Conservation (phyloP, 2,329 filamentous ascomycete genomes). For the Verticillium isaacii region DNA sequence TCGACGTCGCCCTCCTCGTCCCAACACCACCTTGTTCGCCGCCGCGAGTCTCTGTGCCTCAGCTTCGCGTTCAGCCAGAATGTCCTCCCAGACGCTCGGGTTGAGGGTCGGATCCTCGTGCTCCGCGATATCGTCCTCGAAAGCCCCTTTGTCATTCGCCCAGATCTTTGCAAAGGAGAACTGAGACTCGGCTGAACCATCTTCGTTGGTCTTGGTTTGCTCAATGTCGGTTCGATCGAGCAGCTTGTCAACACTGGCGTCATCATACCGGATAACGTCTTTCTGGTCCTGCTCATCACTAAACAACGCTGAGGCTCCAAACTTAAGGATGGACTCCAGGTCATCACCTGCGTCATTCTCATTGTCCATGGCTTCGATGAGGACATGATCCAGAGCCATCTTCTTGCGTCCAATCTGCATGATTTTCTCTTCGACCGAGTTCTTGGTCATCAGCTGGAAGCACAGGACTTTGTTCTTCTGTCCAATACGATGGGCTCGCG, state of each 20-base stretch:
- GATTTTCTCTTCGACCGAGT: constrained; percentile 89
- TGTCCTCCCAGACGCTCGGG: constrained; percentile 81
- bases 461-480: constrained; percentile 95
- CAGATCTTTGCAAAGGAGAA: constrained; percentile 91
- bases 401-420: constrained; percentile 95
- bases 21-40: constrained; percentile 67
- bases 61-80: constrained; percentile 52
- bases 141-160: constrained; percentile 71
- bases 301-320: constrained; percentile 85
- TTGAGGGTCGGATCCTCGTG: constrained; percentile 50
- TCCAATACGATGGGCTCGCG: constrained; percentile 90
- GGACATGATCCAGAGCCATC: constrained; percentile 88
- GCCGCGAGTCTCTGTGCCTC: constrained; percentile 70
- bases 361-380: constrained; percentile 87
- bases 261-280: constrained; percentile 76
- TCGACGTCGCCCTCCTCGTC: constrained; percentile 75
- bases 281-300: constrained; percentile 61
- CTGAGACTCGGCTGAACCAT: constrained; percentile 66
- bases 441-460: constrained; percentile 88
- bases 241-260: constrained; percentile 77
- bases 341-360: constrained; percentile 77
- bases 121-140: constrained; percentile 58
- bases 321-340: constrained; percentile 79
- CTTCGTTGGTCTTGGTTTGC: constrained; percentile 59
- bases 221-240: constrained; percentile 83